These are phyloP conservation scores for Hibiscus syriacus DNA, from an alignment of 345 rosid genomes.

Conservation along the genomic window DNA sequence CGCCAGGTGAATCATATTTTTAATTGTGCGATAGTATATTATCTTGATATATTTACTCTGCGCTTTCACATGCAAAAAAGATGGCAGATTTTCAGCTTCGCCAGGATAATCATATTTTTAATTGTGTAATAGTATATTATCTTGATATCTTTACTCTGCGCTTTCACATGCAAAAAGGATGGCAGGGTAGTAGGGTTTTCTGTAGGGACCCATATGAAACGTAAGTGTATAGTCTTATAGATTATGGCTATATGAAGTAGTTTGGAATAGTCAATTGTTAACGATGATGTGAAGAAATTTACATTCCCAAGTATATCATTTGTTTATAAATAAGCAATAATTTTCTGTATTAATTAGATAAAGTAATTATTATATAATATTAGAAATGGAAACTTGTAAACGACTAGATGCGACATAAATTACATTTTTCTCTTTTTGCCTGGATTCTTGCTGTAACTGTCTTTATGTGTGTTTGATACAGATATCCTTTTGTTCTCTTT, in stretches of 20 bases:
- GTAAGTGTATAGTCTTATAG: background rate
- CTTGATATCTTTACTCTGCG: background rate
- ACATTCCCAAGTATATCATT: too few species aligned
- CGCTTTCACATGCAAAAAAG: background rate
- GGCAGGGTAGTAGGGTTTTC: background rate
- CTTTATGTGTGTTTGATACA: background rate
- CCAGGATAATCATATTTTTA: constrained; percentile 38
- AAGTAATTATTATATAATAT: too few species aligned
- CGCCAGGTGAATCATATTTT: constrained; percentile 47
- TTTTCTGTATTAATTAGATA: too few species aligned
- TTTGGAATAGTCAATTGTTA: background rate
- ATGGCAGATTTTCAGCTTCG: too few species aligned
- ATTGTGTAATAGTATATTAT: background rate
- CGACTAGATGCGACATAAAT: too few species aligned
- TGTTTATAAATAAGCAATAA: too few species aligned
- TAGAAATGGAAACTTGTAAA: too few species aligned
- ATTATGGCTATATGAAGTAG: background rate
- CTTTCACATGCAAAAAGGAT: background rate
- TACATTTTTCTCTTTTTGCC: background rate
- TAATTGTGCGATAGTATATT: background rate
- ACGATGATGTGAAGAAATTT: too few species aligned
- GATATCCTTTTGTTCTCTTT: background rate
- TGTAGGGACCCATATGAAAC: background rate
- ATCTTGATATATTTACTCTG: background rate
- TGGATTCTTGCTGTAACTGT: background rate